Percentiles rank a stretch among this genome's conserved stretches.
phyloP scores from a whole-genome alignment of 176 grass and related monocot species.

The Carex kokanica region DNA sequence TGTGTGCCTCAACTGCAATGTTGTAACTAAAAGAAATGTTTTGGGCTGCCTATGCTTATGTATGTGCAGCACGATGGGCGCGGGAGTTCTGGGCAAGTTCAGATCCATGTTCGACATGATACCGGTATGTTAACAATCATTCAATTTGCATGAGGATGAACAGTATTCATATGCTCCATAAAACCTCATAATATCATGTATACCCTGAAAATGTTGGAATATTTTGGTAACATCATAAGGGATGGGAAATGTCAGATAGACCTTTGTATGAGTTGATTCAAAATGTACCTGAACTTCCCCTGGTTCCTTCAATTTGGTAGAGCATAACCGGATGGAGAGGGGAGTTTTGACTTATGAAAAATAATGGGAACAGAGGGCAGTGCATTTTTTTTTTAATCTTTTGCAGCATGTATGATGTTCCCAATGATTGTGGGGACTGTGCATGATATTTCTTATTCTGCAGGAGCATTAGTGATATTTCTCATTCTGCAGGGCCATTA shows the following conservation, averaged over 20 bases:
- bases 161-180: background rate
- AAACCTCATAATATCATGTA: background rate
- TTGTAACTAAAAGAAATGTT: constrained; percentile 63
- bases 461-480: background rate
- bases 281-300: background rate
- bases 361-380: background rate
- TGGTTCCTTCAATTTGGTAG: background rate
- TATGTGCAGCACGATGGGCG: constrained; percentile 87
- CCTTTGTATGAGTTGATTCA: background rate
- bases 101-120: constrained; percentile 40
- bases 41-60: constrained; percentile 75
- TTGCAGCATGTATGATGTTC: background rate
- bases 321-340: background rate
- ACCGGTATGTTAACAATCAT: constrained; percentile 22
- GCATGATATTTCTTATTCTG: background rate
- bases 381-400: background rate
- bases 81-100: constrained; percentile 61
- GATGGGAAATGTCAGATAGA: background rate
- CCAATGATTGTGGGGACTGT: background rate
- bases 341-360: background rate
- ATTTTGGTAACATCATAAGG: background rate
- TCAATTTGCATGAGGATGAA: background rate
- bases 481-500: background rate
- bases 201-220: background rate
- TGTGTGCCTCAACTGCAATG: constrained; percentile 43